Evolutionary conservation across 2,329 filamentous ascomycete species (phyloP).

Genomic region (Coniochaeta ligniaria): DNA sequence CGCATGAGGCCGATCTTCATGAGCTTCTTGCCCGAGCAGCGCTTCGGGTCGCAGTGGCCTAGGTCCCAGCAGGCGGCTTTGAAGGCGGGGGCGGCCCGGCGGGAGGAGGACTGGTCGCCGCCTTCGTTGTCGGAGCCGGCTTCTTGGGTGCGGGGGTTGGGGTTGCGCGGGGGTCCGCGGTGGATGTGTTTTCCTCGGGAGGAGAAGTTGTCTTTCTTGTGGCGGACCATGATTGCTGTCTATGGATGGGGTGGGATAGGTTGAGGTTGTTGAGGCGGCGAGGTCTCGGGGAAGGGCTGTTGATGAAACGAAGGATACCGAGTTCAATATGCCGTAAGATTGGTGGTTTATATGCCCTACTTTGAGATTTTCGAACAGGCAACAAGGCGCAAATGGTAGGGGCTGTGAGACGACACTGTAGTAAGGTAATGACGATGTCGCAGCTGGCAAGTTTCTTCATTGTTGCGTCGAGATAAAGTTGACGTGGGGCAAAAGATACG

Average conservation of each 20-base stretch:
- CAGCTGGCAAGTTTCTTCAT: too few species aligned
- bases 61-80: constrained; percentile 98
- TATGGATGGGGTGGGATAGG: neutral
- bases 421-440: too few species aligned
- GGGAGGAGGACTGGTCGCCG: constrained; percentile 9
- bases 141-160: constrained; percentile 32
- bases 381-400: too few species aligned
- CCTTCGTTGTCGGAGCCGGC: constrained; percentile 17
- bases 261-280: neutral
- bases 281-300: too few species aligned
- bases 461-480: too few species aligned
- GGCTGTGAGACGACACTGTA: too few species aligned
- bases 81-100: constrained; percentile 47
- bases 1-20: constrained; percentile 93
- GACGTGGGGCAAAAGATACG: too few species aligned
- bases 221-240: constrained; percentile 65
- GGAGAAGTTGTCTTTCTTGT: constrained; percentile 82
- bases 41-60: constrained; percentile 93
- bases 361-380: too few species aligned
- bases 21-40: constrained; percentile 91
- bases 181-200: constrained; percentile 66
- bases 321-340: too few species aligned
- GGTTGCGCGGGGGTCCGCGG: constrained; percentile 49
- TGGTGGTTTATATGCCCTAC: too few species aligned
- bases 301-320: too few species aligned